Percentiles rank a stretch among this genome's conserved stretches.
phyloP scores from a whole-genome alignment of 2,329 filamentous ascomycete species.

The Venturia effusa region DNA sequence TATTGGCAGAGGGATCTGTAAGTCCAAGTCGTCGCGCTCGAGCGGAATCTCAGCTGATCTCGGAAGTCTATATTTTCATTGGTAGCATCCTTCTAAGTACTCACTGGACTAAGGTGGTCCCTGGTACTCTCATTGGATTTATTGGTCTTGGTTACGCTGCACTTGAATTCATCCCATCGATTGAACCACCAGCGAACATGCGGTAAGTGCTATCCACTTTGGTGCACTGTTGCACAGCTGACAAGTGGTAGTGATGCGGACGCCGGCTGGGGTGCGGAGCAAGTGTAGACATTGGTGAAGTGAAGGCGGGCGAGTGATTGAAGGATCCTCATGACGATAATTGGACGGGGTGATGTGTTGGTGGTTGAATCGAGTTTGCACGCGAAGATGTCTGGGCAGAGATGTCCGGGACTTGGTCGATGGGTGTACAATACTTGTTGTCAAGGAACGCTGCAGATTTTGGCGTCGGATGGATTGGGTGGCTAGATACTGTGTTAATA shows the following conservation, averaged over 20 bases:
- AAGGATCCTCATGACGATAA: background rate
- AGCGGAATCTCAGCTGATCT: background rate
- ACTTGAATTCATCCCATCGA: constrained; percentile 39
- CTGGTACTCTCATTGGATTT: constrained; percentile 67
- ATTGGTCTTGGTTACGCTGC: constrained; percentile 64
- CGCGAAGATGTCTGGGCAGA: background rate
- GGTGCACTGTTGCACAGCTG: background rate
- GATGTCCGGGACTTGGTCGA: background rate
- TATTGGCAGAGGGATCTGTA: constrained; percentile 88
- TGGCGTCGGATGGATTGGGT: background rate
- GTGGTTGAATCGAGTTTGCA: background rate
- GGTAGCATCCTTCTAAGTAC: constrained; percentile 72
- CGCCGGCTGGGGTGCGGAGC: constrained; percentile 42
- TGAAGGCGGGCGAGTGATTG: background rate
- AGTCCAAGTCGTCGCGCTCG: constrained; percentile 29
- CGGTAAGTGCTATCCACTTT: constrained; percentile 22
- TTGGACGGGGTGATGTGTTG: background rate
- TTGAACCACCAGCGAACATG: constrained; percentile 44
- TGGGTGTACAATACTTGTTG: background rate
- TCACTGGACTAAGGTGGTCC: constrained; percentile 56
- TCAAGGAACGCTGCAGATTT: background rate
- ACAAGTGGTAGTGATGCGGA: constrained; percentile 34
- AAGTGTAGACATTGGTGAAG: constrained; percentile 30
- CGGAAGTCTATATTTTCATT: constrained; percentile 86
- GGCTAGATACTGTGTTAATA: background rate